Evolutionary conservation across 2,329 filamentous ascomycete genomes (phyloP).

Genomic region (Cercospora sp.): DNA sequence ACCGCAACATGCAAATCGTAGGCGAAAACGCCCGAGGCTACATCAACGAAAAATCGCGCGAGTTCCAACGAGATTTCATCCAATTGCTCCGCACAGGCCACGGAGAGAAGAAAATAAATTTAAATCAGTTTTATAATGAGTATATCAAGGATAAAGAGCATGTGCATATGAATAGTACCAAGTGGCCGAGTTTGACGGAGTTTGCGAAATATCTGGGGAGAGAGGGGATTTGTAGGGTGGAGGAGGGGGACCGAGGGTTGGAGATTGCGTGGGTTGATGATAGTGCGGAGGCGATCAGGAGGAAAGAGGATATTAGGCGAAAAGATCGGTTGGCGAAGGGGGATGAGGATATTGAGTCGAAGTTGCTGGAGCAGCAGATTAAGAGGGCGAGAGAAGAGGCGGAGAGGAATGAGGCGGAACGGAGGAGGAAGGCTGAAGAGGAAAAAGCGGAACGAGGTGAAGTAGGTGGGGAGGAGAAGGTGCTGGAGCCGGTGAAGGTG

Average conservation of each 20-base stretch:
- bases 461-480: slow-evolving; percentile 45
- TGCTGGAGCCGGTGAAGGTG: slow-evolving; percentile 38
- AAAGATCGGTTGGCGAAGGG: slow-evolving; percentile 87
- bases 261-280: slow-evolving; percentile 91
- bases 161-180: slow-evolving; percentile 90
- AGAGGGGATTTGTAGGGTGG: slow-evolving; percentile 84
- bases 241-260: slow-evolving; percentile 84
- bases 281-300: slow-evolving; percentile 76
- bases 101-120: slow-evolving; percentile 83
- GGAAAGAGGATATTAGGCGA: slow-evolving; percentile 76
- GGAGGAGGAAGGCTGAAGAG: slow-evolving; percentile 46
- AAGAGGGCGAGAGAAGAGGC: slow-evolving; percentile 65
- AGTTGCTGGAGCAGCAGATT: slow-evolving; percentile 80
- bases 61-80: slow-evolving; percentile 81
- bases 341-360: slow-evolving; percentile 86
- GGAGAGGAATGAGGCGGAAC: slow-evolving; percentile 60
- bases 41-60: slow-evolving; percentile 77
- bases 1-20: slow-evolving; percentile 83
- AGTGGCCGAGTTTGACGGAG: slow-evolving; percentile 84
- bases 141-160: slow-evolving; percentile 88
- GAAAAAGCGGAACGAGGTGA: slow-evolving; percentile 18
- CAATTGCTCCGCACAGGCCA: slow-evolving; percentile 77
- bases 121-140: slow-evolving; percentile 94
- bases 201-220: slow-evolving; percentile 84
- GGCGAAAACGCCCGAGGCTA: slow-evolving; percentile 83